A percentile compares a stretch with the other conserved stretches of the same genome.
Conservation (phyloP, 805 yeast species). For the Wickerhamiella kurtzmanii region DNA sequence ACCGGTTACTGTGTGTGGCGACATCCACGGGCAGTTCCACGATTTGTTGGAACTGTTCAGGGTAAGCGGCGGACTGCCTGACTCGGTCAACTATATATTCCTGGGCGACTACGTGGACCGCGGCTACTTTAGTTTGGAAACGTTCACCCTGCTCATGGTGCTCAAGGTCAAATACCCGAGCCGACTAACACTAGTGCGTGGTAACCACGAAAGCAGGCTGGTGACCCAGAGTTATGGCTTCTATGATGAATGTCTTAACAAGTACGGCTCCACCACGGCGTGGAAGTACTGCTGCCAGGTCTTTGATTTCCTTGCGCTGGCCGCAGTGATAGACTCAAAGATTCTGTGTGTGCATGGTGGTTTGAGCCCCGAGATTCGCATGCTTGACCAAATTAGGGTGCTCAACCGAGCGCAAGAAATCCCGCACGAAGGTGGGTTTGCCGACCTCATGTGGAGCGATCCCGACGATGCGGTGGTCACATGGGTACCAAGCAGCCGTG, state of each 20-base stretch:
- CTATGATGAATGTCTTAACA: conserved; percentile 87
- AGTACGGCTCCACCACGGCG: conserved; percentile 87
- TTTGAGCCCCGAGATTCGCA: conserved; percentile 88
- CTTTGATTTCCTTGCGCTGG: conserved; percentile 82
- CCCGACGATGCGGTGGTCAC: conserved; percentile 88
- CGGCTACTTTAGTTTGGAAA: conserved; percentile 91
- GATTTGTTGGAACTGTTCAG: conserved; percentile 82
- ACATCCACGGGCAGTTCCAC: conserved; percentile 96
- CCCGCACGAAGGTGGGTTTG: conserved; percentile 98
- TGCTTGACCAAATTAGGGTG: conserved; percentile 93
- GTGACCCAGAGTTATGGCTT: conserved; percentile 98
- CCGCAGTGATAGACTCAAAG: conserved; percentile 92
- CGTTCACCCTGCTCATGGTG: conserved; percentile 87
- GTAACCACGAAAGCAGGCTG: conserved; percentile 95
- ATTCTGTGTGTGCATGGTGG: conserved; percentile 97
- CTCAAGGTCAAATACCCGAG: conserved; percentile 78
- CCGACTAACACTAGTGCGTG: conserved; percentile 80
- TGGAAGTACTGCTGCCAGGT: conserved; percentile 97
- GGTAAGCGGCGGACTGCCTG: conserved; percentile 86
- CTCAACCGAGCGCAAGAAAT: conserved; percentile 93
- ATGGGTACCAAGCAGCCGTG: conserved; percentile 96
- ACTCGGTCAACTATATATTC: conserved; percentile 61
- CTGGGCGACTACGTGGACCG: conserved; percentile 95
- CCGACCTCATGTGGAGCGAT: conserved; percentile 95
- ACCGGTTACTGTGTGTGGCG: conserved; percentile 85